Percentiles rank a stretch among this genome's conserved stretches.
Conservation (phyloP, 2,329 filamentous ascomycete genomes). For the Arthrinium puccinioides region DNA sequence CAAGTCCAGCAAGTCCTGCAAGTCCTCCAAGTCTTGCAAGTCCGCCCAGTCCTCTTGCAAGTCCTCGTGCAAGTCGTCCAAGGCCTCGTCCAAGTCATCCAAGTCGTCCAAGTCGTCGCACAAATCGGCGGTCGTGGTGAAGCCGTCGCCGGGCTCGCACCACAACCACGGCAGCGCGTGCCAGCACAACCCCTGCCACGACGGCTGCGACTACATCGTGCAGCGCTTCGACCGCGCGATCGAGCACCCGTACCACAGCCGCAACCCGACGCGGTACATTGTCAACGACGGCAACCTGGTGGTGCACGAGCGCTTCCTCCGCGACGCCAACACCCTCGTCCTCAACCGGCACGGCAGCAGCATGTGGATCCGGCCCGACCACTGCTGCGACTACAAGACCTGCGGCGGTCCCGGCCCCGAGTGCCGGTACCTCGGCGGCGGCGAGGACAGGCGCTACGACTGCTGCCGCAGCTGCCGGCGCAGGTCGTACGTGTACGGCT, state of each 20-base stretch:
- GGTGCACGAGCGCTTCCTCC: constrained; percentile 13
- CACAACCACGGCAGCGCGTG: not conserved
- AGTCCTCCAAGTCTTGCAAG: constrained; percentile 4
- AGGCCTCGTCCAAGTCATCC: not conserved
- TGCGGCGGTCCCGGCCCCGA: not conserved
- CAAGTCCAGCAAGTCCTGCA: constrained; percentile 5
- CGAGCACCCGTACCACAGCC: constrained; percentile 6
- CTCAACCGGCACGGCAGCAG: constrained; percentile 18
- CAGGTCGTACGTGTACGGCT: not conserved
- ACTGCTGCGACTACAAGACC: not conserved
- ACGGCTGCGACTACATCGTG: constrained; percentile 10
- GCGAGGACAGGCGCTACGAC: not conserved
- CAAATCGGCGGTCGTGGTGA: not conserved
- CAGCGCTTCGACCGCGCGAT: constrained; percentile 9
- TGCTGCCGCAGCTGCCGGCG: not conserved
- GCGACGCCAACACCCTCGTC: constrained; percentile 16
- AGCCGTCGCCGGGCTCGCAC: not conserved
- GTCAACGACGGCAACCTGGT: constrained; percentile 19
- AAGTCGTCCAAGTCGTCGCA: not conserved
- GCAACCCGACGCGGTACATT: constrained; percentile 14
- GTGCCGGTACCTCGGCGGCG: not conserved
- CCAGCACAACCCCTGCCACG: constrained; percentile 4
- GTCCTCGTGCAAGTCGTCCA: not conserved
- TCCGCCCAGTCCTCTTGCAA: constrained; percentile 15
- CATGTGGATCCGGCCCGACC: constrained; percentile 8